Base-by-base conservation (phyloP, 108 stramenopile genomes). In the Conticribra weissflogii region DNA sequence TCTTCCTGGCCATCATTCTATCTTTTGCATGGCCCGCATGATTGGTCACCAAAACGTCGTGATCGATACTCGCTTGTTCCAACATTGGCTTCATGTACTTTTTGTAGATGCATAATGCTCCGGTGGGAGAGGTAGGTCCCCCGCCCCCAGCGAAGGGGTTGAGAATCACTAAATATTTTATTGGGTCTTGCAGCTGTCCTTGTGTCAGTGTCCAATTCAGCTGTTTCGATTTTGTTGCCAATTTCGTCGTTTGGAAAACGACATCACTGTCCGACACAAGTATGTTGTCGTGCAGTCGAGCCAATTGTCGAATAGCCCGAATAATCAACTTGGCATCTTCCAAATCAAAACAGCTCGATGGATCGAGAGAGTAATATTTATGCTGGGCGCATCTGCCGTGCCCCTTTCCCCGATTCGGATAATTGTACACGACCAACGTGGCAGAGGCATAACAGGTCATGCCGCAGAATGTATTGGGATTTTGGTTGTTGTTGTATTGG, bases 101-200 rank as follows among this genome's bases (percentile, higher is more conserved):
- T 22, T 88, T 63, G 49, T 78, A 90, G 0, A 85, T 52, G 7
- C 65, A 15, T 2, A 41, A 46, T 7, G 78, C 91, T 4, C 74
- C 85, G 24, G 77, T 72, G 57, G 76, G 84, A 3, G 71, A 72
- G 3, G 46, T 19, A 3, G 41, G 49, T 30, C 63, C 54, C 34
- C 71, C 75, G 0, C 59, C 72, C 23, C 95, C 95, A 34, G 85
- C 79, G 50, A 56, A 76, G 16, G 95, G 95, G 87, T 96, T 96
- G 47, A 94, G 76, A 18, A 96, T 67, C 23, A 94, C 81, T 30
- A 91, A 74, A 34, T 47, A 83, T 69, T 59, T 72, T 12, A 61
- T 45, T 22, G 55, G 72, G 3, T 25, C 28, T 49, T 25, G 4
- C 12, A 29, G 21, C 9, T 21, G 3, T 51, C 5, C 0, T 72